Conservation (phyloP, 2,329 filamentous ascomycete genomes). For the Ophiostoma himal-ulmi region DNA sequence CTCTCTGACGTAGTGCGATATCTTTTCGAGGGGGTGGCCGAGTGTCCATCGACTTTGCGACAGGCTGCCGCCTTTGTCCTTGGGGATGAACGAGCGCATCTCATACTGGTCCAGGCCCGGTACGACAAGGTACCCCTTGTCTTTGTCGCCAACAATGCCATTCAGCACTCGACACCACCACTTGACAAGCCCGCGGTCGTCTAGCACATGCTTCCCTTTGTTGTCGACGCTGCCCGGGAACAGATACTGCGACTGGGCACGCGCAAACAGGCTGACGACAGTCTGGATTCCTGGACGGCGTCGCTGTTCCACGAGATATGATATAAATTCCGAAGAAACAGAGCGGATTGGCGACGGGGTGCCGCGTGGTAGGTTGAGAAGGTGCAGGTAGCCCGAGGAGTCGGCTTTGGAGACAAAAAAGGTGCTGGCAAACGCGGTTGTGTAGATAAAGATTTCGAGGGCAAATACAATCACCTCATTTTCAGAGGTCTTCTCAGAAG, state of each 20-base stretch:
- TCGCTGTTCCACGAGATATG: slow-evolving; percentile 63
- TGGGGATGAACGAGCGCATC: slow-evolving; percentile 70
- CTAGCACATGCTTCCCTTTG: slow-evolving; percentile 77
- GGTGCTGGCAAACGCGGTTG: slow-evolving; percentile 71
- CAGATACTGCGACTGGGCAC: slow-evolving; percentile 87
- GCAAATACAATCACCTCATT: slow-evolving; percentile 65
- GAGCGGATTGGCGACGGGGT: slow-evolving; percentile 66
- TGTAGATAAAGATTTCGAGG: slow-evolving; percentile 83
- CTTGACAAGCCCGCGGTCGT: slow-evolving; percentile 81
- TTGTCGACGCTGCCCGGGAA: slow-evolving; percentile 91
- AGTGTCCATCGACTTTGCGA: slow-evolving; percentile 27
- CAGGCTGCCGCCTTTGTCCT: slow-evolving; percentile 24
- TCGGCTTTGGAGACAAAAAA: slow-evolving; percentile 96
- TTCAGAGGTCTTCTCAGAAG: background rate
- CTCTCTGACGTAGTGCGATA: slow-evolving; percentile 52
- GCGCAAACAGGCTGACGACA: slow-evolving; percentile 83
- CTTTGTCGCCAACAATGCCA: slow-evolving; percentile 52
- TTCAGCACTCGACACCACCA: slow-evolving; percentile 95
- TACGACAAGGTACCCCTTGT: slow-evolving; percentile 75
- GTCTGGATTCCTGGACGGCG: slow-evolving; percentile 60
- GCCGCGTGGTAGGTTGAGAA: slow-evolving; percentile 57
- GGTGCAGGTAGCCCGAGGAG: slow-evolving; percentile 79
- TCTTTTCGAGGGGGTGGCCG: slow-evolving; percentile 51
- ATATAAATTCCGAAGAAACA: slow-evolving; percentile 68
- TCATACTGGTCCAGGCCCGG: slow-evolving; percentile 82